phyloP scores from a whole-genome alignment of 305 asterid genomes.

The Rubia tinctorum region DNA sequence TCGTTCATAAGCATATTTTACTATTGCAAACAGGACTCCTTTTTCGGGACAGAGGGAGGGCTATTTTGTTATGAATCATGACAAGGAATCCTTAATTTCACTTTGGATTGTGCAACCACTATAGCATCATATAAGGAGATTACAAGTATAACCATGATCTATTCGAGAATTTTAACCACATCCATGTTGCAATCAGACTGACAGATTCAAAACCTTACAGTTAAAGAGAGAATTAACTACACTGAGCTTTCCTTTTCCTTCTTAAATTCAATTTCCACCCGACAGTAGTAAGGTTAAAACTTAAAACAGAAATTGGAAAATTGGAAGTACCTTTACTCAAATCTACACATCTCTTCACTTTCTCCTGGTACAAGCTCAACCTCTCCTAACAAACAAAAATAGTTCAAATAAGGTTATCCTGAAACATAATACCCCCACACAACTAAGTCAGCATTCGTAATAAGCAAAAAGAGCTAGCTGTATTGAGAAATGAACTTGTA shows the following conservation, averaged over 20 bases:
- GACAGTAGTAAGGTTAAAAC: neutral
- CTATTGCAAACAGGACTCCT: neutral
- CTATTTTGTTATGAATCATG: neutral
- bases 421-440: slow-evolving; percentile 9
- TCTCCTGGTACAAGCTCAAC: slow-evolving; percentile 70
- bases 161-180: neutral
- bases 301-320: slow-evolving; percentile 1
- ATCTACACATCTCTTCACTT: slow-evolving; percentile 61
- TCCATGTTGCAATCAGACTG: neutral
- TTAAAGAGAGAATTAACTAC: neutral
- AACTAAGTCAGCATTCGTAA: neutral
- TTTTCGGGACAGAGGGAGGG: too few relatives aligned
- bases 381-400: slow-evolving; percentile 59
- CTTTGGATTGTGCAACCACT: neutral
- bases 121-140: neutral
- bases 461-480: neutral
- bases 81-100: neutral
- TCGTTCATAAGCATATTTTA: neutral
- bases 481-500: neutral
- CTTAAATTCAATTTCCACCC: slow-evolving; percentile 14
- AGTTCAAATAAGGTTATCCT: neutral
- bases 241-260: neutral
- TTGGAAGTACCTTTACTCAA: slow-evolving; percentile 58
- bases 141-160: neutral
- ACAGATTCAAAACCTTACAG: neutral